Conservation (phyloP, 345 rosid species). For the Lagerstroemia speciosa region DNA sequence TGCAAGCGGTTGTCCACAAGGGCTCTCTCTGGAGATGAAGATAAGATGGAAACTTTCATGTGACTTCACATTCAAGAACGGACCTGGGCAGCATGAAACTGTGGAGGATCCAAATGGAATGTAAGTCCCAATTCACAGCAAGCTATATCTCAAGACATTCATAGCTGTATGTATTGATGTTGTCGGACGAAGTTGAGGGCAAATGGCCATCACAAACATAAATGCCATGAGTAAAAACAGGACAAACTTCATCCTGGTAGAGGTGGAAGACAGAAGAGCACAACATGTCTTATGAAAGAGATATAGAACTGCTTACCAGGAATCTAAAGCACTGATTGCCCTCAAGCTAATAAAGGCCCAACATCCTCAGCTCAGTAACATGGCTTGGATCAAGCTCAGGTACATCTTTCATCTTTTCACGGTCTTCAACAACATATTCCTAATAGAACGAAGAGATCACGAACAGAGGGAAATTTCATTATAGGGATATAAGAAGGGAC, state of each 20-base stretch:
- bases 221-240: background rate
- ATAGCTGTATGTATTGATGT: background rate
- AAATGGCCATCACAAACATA: background rate
- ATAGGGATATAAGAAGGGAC: background rate
- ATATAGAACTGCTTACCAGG: conserved; percentile 19
- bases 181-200: background rate
- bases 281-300: background rate
- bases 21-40: background rate
- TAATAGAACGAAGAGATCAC: conserved; percentile 17
- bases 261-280: background rate
- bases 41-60: background rate
- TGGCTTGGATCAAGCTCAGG: conserved; percentile 88
- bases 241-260: background rate
- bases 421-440: conserved; percentile 96
- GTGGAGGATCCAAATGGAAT: background rate
- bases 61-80: background rate
- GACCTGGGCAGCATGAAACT: background rate
- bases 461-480: background rate
- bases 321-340: conserved; percentile 4
- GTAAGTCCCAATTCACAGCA: background rate
- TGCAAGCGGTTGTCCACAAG: background rate
- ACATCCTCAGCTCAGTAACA: conserved; percentile 78
- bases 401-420: conserved; percentile 53
- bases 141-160: background rate
- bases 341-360: conserved; percentile 58